A percentile compares a stretch with the other conserved stretches of the same genome.
Evolutionary conservation across 2,329 filamentous ascomycete genomes (phyloP).

Genomic region (Colletotrichum ledebouriae): DNA sequence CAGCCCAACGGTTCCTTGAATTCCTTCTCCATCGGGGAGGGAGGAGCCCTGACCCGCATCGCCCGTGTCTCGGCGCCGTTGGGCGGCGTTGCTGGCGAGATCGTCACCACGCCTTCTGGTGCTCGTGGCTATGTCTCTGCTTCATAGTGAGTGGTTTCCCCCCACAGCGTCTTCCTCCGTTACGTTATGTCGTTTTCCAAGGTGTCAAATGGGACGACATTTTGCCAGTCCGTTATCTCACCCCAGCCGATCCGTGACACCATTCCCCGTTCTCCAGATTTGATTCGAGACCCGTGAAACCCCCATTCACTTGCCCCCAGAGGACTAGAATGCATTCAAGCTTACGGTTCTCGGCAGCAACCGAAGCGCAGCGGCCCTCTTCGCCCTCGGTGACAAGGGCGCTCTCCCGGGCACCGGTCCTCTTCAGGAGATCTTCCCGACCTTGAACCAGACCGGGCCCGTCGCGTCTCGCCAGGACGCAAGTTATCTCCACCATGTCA

Average conservation of each 20-base stretch:
- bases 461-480: conserved; percentile 38
- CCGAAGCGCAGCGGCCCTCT: conserved; percentile 37
- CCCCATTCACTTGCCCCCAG: too few species aligned
- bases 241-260: background rate
- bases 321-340: background rate
- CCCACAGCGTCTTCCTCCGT: background rate
- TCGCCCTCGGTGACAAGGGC: conserved; percentile 41
- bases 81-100: conserved; percentile 43
- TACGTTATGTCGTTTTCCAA: conserved; percentile 6
- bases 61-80: conserved; percentile 39
- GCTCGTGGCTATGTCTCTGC: conserved; percentile 42
- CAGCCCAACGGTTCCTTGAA: conserved; percentile 38
- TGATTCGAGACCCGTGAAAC: too few species aligned
- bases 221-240: conserved; percentile 19
- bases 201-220: conserved; percentile 14
- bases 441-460: conserved; percentile 39
- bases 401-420: conserved; percentile 41
- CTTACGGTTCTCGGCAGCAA: conserved; percentile 39
- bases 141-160: conserved; percentile 40
- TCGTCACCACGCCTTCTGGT: conserved; percentile 41
- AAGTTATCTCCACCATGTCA: conserved; percentile 42
- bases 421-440: conserved; percentile 43
- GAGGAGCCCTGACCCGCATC: conserved; percentile 41
- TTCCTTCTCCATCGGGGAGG: conserved; percentile 42
- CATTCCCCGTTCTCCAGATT: too few species aligned